Evolutionary conservation across 75 land plant genomes (phyloP), one percentile per base, ranked within the genome.

Genomic region (Pseudotsuga menziesii): DNA sequence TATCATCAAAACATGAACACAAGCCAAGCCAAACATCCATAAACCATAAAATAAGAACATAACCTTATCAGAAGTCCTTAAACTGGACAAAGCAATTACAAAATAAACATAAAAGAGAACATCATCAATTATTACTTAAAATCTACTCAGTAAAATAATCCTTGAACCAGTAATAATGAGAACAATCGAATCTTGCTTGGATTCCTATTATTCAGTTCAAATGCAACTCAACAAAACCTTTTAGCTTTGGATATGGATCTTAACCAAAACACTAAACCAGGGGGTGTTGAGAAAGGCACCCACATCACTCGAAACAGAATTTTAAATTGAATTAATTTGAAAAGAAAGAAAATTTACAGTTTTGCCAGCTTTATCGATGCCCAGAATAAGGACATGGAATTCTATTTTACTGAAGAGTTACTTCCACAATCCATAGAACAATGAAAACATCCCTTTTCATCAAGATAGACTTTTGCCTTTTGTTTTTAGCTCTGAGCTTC

Each of bases 281-380:
- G 32, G 32, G 32, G 32, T 29, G 32, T 29, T 29, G 32, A 29
- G 32, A 0, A 29, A 29, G 32, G 32, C 32, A 29, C 32, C 32
- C 32, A 29, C 32, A 29, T 29, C 32, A 29, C 32, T 29, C 0
- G 32, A 29, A 29, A 29, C 32, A 29, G 32, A 29, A 29, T 29
- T 29, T 29, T 29, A 29, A 29, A 29, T 29, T 29, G 32, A 29
- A 29, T 29, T 29, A 29, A 29, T 29, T 29, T 29, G 32, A 39
- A 66, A 32, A 32, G 39, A 35, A 66, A n/a, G n/a, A n/a, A n/a
- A n/a, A n/a, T 71, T 84, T 93, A 93, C 96, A 3, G 98, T 95
- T 78, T 95, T 95, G 27, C 98, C 98, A 77, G 98, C 93, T 83
- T 95, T 95, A 85, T 95, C 98, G 41, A 95, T 89, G n/a, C n/a